phyloP scores from a whole-genome alignment of 2,329 filamentous ascomycete species.

The Colletotrichum tropicale region DNA sequence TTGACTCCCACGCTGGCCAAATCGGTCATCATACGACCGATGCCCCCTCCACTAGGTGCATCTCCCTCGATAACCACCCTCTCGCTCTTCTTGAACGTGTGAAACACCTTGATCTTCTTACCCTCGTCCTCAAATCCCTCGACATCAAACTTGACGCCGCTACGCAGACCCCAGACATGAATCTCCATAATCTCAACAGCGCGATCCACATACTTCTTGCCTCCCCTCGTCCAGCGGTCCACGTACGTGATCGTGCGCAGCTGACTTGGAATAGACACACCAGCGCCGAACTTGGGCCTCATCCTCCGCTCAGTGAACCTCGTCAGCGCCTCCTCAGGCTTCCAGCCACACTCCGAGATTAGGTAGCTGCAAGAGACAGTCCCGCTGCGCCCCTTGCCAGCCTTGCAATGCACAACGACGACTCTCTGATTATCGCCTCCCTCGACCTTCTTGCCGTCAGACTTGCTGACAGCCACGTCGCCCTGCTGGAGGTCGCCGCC shows the following conservation, averaged over 20 bases:
- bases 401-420: slow-evolving; percentile 94
- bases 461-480: not conserved
- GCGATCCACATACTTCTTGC: slow-evolving; percentile 82
- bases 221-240: slow-evolving; percentile 78
- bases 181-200: slow-evolving; percentile 86
- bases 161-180: slow-evolving; percentile 85
- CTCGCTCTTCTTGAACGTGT: slow-evolving; percentile 79
- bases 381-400: slow-evolving; percentile 91
- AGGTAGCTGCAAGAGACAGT: slow-evolving; percentile 88
- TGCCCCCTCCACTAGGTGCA: slow-evolving; percentile 51
- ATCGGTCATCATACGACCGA: slow-evolving; percentile 58
- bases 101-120: slow-evolving; percentile 81
- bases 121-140: slow-evolving; percentile 90
- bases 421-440: slow-evolving; percentile 60
- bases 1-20: slow-evolving; percentile 47
- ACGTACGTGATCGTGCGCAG: slow-evolving; percentile 88
- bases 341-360: slow-evolving; percentile 80
- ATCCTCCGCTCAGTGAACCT: slow-evolving; percentile 82
- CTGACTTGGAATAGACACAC: slow-evolving; percentile 93
- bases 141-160: slow-evolving; percentile 86
- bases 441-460: slow-evolving; percentile 24
- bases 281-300: slow-evolving; percentile 85
- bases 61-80: slow-evolving; percentile 69
- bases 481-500: slow-evolving; percentile 44
- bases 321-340: slow-evolving; percentile 54